phyloP scores from a whole-genome alignment of 176 grass and related monocot species.

The Guadua angustifolia region DNA sequence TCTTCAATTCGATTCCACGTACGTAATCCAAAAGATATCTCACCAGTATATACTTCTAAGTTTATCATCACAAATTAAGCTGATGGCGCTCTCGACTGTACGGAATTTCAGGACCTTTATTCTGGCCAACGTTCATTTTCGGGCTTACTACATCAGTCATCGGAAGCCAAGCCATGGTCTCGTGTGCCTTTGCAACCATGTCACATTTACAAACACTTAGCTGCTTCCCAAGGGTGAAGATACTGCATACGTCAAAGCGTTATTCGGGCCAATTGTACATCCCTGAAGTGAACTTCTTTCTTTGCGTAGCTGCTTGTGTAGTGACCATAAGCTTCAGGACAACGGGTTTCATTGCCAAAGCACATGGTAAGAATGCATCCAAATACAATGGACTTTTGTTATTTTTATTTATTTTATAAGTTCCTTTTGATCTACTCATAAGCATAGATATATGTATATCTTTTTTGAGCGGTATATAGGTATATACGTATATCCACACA shows the following conservation, averaged over 20 bases:
- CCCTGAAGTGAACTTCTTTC: slow-evolving; percentile 67
- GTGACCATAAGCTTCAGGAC: slow-evolving; percentile 59
- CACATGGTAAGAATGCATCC: slow-evolving; percentile 53
- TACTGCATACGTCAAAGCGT: slow-evolving; percentile 59
- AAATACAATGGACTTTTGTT: neutral
- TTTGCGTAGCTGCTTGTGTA: slow-evolving; percentile 49
- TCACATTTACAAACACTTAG: slow-evolving; percentile 58
- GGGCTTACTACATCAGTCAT: slow-evolving; percentile 55
- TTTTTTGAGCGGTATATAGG: too few species aligned
- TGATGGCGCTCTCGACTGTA: neutral
- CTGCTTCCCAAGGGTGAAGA: slow-evolving; percentile 66
- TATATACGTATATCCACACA: neutral
- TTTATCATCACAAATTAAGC: neutral
- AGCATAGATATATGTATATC: neutral
- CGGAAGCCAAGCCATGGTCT: slow-evolving; percentile 75
- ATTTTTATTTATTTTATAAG: neutral
- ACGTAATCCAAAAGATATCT: slow-evolving; percentile 36
- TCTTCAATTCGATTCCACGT: slow-evolving; percentile 80
- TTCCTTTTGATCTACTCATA: neutral
- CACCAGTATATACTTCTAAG: too few species aligned
- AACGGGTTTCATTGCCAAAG: slow-evolving; percentile 64
- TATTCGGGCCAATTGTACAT: slow-evolving; percentile 68
- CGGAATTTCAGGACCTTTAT: slow-evolving; percentile 51
- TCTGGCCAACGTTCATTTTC: slow-evolving; percentile 63
- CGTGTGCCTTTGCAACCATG: slow-evolving; percentile 66